These are phyloP conservation scores for Stentor roeselii DNA, from an alignment of 73 alveolate genomes.

Conservation along the genomic window DNA sequence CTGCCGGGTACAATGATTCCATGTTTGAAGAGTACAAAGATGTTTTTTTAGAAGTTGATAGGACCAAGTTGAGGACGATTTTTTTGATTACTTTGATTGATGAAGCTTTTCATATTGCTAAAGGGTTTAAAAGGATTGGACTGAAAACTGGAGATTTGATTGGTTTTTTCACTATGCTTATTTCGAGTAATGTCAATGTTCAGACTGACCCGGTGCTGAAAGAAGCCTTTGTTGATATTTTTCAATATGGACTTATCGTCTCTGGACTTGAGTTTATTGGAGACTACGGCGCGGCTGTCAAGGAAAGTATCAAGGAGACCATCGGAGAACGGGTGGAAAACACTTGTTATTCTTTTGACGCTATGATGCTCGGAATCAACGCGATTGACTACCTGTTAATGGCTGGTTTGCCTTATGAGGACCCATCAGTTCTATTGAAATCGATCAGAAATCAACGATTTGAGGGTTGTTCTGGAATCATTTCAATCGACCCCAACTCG, in stretches of 20 bases:
- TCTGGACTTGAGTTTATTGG: neutral
- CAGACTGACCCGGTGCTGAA: neutral
- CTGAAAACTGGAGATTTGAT: neutral
- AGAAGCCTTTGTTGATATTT: neutral
- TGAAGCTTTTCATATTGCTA: neutral
- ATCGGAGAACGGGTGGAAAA: neutral
- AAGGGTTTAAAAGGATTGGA: neutral
- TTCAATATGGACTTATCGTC: neutral
- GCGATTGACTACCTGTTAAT: neutral
- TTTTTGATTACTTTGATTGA: neutral
- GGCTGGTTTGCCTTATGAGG: neutral
- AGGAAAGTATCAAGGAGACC: neutral
- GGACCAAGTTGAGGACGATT: neutral
- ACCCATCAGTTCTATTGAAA: neutral
- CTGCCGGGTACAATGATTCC: neutral
- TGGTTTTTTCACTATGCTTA: neutral
- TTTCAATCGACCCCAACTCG: neutral
- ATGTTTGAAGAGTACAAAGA: constrained; percentile 15
- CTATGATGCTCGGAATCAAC: constrained; percentile 11
- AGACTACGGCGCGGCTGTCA: neutral
- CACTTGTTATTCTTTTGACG: constrained; percentile 2
- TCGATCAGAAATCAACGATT: neutral
- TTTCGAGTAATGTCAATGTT: neutral
- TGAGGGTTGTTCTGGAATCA: constrained; percentile 8
- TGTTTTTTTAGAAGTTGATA: neutral